Base-by-base conservation (phyloP, 2,329 filamentous ascomycete species). In the Arthrobotrys pseudoclavata region DNA sequence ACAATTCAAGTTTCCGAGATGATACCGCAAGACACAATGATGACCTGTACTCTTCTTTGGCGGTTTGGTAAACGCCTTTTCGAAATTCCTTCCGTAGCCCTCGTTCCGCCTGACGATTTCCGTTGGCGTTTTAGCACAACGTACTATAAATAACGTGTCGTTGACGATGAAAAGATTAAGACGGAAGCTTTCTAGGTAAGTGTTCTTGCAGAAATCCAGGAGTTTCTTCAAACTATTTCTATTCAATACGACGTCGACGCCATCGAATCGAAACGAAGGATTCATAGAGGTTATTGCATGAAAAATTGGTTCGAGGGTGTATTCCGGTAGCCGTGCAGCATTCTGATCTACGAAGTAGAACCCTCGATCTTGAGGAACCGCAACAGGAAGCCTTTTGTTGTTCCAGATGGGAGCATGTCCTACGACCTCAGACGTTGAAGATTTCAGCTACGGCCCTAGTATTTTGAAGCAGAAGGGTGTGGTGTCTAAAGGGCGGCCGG, bases 161-260 rank as follows among this genome's bases (percentile, higher is more conserved):
- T 40, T 40, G 37, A 40, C 13, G 1, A 40, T 40, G 12, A 15
- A 40, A 15, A 40, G 37, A n/a, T 40, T 40, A 5, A 40, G 3
- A 3, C 37, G 37, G 37, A 40, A 40, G 12, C 37, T 40, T 3
- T 40, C 18, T 6, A 80, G 64, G 5, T 78, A 76, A 12, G 12
- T 40, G 4, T 15, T 15, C 12, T 69, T 79, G 20, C 80, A 76
- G 61, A 83, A 83, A 15, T 80, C 37, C 0, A 83, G 61, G 0
- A 83, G 74, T 40, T 82, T 82, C 9, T 81, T 80, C 2, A 83
- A 79, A 63, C 76, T 81, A 48, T 82, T 82, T n/a, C 83, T 80
- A 66, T 83, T 81, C 10, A 81, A 81, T 22, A 82, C 76, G n/a
- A 83, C 61, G 37, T 80, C 79, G 7, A 82, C 79, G 7, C 79